Evolutionary conservation across 768 basidiomycete species (phyloP), one percentile per base, ranked within the genome.

Genomic region (Mycena venus): DNA sequence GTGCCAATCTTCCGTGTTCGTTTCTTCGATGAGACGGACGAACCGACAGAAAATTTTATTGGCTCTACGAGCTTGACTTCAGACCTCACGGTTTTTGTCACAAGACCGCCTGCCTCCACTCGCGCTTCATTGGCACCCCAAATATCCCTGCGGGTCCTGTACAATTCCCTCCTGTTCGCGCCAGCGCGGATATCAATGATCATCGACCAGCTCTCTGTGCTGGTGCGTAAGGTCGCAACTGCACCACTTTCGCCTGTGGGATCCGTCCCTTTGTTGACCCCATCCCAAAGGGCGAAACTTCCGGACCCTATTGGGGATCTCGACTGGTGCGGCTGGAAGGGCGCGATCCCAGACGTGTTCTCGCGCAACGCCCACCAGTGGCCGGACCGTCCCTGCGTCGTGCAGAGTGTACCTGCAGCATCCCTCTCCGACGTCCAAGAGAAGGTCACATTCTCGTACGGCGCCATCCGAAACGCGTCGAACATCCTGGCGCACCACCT

Each of bases 261-360:
- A 7, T 91, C 93, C 1, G 91, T 98, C 15, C 93, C 96, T 1
- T 84, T 99, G 15, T 84, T 96, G 60, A 96, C 96, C 0, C 86
- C 92, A 4, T 81, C 84, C 15, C 96, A 99, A 83, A 88, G 87
- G 66, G 85, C 83, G 15, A 87, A 88, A 59, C 88, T 99, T 5
- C 98, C 98, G 0, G 89, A 94, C 79, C 96, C 98, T 3, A 91
- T 90, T 15, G 93, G 91, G 19, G 94, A 99, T 82, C 90, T 99
- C 40, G 91, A 98, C 78, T 99, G 98, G 98, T 98, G 96, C 83
- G 97, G 94, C 63, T 99, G 94, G 91, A 96, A 97, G 82, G 98
- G 98, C 36, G 95, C 98, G 9, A 99, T 99, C 80, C 96, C 98
- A 17, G 95, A 98, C 81, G 91, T 99, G 27, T 99, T 99, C 84